phyloP scores from a whole-genome alignment of 495 filamentous ascomycete genomes.

The Penicillium bialowiezense region DNA sequence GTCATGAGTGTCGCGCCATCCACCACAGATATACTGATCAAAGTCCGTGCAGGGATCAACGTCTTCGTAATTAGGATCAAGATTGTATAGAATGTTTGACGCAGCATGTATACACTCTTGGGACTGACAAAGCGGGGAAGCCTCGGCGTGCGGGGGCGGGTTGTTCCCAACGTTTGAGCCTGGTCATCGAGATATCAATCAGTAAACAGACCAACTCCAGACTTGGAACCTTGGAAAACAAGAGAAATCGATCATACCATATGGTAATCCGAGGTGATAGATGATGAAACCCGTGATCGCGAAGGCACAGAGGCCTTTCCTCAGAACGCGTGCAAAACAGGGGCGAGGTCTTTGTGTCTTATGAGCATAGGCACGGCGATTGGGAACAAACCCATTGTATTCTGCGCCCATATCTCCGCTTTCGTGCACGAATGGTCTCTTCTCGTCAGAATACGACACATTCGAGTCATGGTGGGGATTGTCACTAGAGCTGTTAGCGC shows the following conservation, averaged over 20 bases:
- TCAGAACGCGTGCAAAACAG: conserved; percentile 1
- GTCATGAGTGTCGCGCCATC: conserved; percentile 63
- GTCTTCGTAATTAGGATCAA: conserved; percentile 60
- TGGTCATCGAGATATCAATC: neutral
- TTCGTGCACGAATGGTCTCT: conserved; percentile 5
- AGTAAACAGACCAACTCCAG: neutral
- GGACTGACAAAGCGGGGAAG: conserved; percentile 47
- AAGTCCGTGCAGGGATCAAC: conserved; percentile 70
- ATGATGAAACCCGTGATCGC: conserved; percentile 11
- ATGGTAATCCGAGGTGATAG: conserved; percentile 3
- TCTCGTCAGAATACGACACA: conserved; percentile 1
- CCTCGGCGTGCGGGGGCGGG: conserved; percentile 12
- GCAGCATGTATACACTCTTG: conserved; percentile 67
- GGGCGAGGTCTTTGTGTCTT: conserved; percentile 13
- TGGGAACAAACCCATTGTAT: conserved; percentile 6
- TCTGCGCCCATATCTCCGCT: neutral
- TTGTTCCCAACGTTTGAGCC: neutral
- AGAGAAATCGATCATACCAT: conserved; percentile 10
- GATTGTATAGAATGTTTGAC: conserved; percentile 63
- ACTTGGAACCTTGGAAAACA: no score
- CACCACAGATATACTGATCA: conserved; percentile 66
- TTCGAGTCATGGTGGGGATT: conserved; percentile 3
- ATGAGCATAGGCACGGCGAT: neutral
- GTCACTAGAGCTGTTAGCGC: conserved; percentile 9
- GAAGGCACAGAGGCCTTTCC: conserved; percentile 4